phyloP scores from a whole-genome alignment of 2,329 filamentous ascomycete genomes.

The Bipolaris gigantea region DNA sequence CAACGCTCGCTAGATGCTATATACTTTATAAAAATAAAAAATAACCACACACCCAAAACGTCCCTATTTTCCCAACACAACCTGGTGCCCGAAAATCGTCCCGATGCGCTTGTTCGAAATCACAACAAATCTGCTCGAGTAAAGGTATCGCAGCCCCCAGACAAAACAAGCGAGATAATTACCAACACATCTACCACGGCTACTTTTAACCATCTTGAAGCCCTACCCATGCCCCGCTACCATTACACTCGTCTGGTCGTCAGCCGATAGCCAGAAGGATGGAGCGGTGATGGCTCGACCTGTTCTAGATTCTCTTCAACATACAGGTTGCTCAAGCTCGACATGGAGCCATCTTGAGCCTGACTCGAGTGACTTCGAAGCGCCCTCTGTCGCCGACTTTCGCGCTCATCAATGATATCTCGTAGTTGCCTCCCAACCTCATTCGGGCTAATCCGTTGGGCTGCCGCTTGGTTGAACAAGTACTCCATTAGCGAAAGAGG shows the following conservation, averaged over 20 bases:
- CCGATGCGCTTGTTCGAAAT: slow-evolving; percentile 2
- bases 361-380: slow-evolving; percentile 31
- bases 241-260: slow-evolving; percentile 15
- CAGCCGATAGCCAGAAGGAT: slow-evolving; percentile 45
- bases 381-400: slow-evolving; percentile 43
- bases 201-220: no score
- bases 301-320: slow-evolving; percentile 41
- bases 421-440: slow-evolving; percentile 47
- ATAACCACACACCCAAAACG: slow-evolving; percentile 14
- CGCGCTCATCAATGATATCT: slow-evolving; percentile 49
- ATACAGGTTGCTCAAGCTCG: slow-evolving; percentile 33
- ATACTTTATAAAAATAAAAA: slow-evolving; percentile 24
- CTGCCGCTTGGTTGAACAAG: slow-evolving; percentile 63
- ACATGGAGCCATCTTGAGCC: slow-evolving; percentile 16
- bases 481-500: slow-evolving; percentile 68
- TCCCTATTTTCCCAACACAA: slow-evolving; percentile 12
- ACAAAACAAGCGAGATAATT: no score
- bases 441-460: slow-evolving; percentile 49
- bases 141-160: neutral
- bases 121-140: neutral
- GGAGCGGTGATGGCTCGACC: slow-evolving; percentile 41
- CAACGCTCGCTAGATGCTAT: slow-evolving; percentile 44
- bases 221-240: slow-evolving; percentile 8
- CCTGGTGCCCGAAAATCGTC: slow-evolving; percentile 11
- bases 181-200: no score